phyloP scores from a whole-genome alignment of 768 basidiomycete species.

The Agrocybe pediades region DNA sequence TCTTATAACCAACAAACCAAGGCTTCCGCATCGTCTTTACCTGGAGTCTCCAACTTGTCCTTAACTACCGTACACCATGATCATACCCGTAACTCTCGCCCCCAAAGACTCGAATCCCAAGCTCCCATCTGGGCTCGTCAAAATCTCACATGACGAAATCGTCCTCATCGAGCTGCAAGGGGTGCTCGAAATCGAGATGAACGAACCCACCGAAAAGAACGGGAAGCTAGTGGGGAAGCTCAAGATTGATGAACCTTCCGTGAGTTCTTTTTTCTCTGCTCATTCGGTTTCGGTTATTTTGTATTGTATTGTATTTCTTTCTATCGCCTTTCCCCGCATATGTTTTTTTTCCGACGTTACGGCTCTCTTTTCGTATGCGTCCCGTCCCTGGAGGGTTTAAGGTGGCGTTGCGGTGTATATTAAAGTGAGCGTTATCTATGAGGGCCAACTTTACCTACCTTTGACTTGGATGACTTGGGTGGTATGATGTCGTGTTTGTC shows the following conservation, averaged over 20 bases:
- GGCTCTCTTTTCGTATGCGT: neutral
- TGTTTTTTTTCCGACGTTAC: neutral
- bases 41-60: too few relatives aligned
- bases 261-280: constrained; percentile 30
- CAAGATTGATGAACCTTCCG: constrained; percentile 58
- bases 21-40: neutral
- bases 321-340: neutral
- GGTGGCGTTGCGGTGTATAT: neutral
- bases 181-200: constrained; percentile 67
- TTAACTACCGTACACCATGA: too few relatives aligned
- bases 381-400: neutral
- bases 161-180: constrained; percentile 91
- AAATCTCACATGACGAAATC: constrained; percentile 77
- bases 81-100: constrained; percentile 60
- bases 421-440: neutral
- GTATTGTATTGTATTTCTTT: neutral
- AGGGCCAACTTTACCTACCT: too few relatives aligned
- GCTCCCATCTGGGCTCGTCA: constrained; percentile 66
- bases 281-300: neutral
- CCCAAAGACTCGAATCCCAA: constrained; percentile 39
- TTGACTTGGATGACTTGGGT: too few relatives aligned
- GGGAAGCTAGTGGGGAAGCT: constrained; percentile 82
- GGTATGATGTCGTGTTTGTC: too few relatives aligned
- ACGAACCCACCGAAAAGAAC: constrained; percentile 49
- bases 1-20: neutral